phyloP scores from a whole-genome alignment of 2,329 filamentous ascomycete genomes.

The Lasiodiplodia sp. region DNA sequence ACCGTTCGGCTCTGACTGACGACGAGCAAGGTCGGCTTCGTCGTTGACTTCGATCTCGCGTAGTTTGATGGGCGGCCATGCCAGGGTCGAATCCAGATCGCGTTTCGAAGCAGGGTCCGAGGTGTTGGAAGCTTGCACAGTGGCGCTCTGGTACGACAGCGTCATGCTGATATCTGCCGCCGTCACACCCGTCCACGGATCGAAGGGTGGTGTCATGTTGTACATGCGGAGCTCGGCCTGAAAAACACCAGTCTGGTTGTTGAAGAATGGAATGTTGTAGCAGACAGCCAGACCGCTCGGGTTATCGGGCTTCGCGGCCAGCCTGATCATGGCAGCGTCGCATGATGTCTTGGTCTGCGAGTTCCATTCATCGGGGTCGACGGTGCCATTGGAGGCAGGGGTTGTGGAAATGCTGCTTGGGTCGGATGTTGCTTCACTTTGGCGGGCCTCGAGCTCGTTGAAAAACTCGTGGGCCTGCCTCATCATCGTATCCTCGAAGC shows the following conservation, averaged over 20 bases:
- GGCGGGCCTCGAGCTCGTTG: conserved; percentile 42
- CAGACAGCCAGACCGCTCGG: conserved; percentile 80
- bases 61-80: conserved; percentile 38
- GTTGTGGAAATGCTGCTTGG: conserved; percentile 23
- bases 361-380: conserved; percentile 42
- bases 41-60: conserved; percentile 34
- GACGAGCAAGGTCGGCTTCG: conserved; percentile 7
- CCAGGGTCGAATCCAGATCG: conserved; percentile 32
- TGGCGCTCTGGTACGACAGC: conserved; percentile 51
- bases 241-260: conserved; percentile 73
- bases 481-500: conserved; percentile 35
- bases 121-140: conserved; percentile 41
- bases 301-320: conserved; percentile 68
- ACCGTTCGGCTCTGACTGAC: conserved; percentile 21
- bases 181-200: conserved; percentile 53
- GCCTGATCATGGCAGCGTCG: conserved; percentile 59
- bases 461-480: conserved; percentile 32
- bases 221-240: conserved; percentile 79
- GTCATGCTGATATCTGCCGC: conserved; percentile 51
- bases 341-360: conserved; percentile 62
- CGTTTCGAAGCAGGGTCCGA: conserved; percentile 35
- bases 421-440: conserved; percentile 41
- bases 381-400: conserved; percentile 18
- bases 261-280: conserved; percentile 79
- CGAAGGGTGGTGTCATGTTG: conserved; percentile 67